Conservation (phyloP, 257 asterid genomes). For the Capsicum chinense region DNA sequence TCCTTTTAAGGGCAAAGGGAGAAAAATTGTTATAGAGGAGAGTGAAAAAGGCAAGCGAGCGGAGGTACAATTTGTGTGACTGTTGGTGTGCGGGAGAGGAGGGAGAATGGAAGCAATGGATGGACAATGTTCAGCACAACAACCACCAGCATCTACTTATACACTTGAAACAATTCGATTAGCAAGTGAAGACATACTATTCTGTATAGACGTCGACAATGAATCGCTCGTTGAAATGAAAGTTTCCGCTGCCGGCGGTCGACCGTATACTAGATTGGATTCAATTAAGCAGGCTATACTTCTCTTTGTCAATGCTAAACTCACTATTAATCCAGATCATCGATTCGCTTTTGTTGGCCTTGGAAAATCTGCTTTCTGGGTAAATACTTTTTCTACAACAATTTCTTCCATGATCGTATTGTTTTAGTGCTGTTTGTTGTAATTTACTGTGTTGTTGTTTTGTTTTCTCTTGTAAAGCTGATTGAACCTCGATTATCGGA, state of each 20-base stretch:
- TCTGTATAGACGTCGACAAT: slow-evolving; percentile 85
- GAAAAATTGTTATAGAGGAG: too few species aligned
- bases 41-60: too few species aligned
- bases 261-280: slow-evolving; percentile 80
- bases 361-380: slow-evolving; percentile 75
- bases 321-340: slow-evolving; percentile 76
- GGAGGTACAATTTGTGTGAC: too few species aligned
- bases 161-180: slow-evolving; percentile 52
- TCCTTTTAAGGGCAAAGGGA: too few species aligned
- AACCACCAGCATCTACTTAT: slow-evolving; percentile 31
- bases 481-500: not conserved
- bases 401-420: too few species aligned
- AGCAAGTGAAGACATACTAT: slow-evolving; percentile 76
- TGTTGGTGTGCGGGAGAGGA: too few species aligned
- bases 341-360: slow-evolving; percentile 84
- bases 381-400: too few species aligned
- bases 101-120: slow-evolving; percentile 24
- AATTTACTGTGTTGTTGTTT: too few species aligned
- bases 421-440: too few species aligned
- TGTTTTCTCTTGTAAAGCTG: not conserved
- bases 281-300: slow-evolving; percentile 80
- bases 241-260: slow-evolving; percentile 67
- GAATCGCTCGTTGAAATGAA: slow-evolving; percentile 85
- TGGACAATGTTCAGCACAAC: slow-evolving; percentile 41
- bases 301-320: slow-evolving; percentile 81